Percentiles rank a stretch among this genome's conserved stretches.
phyloP scores from a whole-genome alignment of 75 land plant species.

The Adiantum capillusveneris region DNA sequence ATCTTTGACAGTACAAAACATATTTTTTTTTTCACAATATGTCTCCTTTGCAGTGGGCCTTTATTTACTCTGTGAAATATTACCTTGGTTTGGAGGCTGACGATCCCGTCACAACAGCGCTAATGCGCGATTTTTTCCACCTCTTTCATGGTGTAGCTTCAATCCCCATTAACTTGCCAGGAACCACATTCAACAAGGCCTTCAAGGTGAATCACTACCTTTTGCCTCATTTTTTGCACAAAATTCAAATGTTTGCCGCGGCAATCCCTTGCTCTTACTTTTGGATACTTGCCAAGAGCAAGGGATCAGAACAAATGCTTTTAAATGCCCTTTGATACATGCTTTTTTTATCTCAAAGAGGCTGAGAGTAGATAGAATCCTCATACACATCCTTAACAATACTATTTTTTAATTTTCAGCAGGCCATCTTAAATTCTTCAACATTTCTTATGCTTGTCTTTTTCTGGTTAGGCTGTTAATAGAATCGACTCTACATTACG shows the following conservation, averaged over 20 bases:
- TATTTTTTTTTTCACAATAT: not conserved
- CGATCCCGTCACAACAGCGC: not conserved
- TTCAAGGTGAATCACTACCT: not conserved
- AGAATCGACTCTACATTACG: conserved; percentile 7
- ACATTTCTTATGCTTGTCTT: too few relatives aligned
- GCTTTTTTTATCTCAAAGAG: too few relatives aligned
- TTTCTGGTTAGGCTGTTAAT: not conserved
- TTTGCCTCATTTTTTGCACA: not conserved
- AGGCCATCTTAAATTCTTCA: too few relatives aligned
- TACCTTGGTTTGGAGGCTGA: not conserved
- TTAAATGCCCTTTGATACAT: too few relatives aligned
- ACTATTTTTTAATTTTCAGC: too few relatives aligned
- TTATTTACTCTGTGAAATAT: not conserved
- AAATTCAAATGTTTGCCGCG: too few relatives aligned
- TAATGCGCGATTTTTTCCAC: not conserved
- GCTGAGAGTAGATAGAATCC: too few relatives aligned
- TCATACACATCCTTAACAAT: too few relatives aligned
- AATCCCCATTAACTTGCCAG: not conserved
- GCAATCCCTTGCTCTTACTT: not conserved
- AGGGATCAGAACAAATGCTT: not conserved
- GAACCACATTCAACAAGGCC: not conserved
- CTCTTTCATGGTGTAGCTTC: not conserved
- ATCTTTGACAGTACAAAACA: too few relatives aligned
- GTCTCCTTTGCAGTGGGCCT: not conserved
- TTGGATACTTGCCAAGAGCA: not conserved